Percentiles rank a stretch among this genome's conserved stretches.
These are phyloP conservation scores for Choricystis sp. DNA, from an alignment of 139 green algal genomes.

Conservation along the genomic window DNA sequence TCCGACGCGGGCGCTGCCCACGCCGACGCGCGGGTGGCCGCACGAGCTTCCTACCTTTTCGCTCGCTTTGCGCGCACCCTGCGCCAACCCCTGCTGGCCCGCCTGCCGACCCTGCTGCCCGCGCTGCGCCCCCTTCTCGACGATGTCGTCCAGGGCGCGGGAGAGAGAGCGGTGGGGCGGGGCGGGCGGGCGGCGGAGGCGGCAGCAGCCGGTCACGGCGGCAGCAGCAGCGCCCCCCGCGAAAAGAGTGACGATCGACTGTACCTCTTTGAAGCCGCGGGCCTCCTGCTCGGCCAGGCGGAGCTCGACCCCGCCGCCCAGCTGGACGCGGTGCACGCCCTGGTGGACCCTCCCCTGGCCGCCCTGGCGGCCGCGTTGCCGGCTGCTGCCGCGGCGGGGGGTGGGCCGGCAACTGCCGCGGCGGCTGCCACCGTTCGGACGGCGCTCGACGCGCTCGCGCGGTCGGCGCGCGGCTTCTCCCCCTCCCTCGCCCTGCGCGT, in stretches of 20 bases:
- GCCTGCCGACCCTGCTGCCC: constrained; percentile 15
- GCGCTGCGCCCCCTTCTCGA: constrained; percentile 42
- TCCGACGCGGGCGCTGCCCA: constrained; percentile 13
- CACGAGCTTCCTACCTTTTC: constrained; percentile 66
- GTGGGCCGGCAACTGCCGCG: constrained; percentile 2
- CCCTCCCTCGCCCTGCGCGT: constrained; percentile 27
- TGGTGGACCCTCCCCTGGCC: constrained; percentile 46
- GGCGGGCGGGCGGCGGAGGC: neutral
- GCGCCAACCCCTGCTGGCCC: constrained; percentile 28
- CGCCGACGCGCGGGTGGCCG: constrained; percentile 11
- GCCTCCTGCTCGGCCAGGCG: constrained; percentile 62
- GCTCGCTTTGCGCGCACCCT: constrained; percentile 53
- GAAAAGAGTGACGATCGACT: constrained; percentile 57
- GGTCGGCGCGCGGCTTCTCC: constrained; percentile 66
- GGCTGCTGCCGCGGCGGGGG: constrained; percentile 1
- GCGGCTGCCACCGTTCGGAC: constrained; percentile 23
- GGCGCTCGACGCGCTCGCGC: constrained; percentile 48
- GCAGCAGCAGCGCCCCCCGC: neutral
- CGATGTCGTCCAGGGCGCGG: constrained; percentile 15
- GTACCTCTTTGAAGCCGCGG: constrained; percentile 76
- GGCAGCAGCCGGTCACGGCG: no score
- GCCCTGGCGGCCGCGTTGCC: constrained; percentile 26
- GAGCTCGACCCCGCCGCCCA: constrained; percentile 49
- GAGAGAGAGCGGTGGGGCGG: constrained; percentile 1
- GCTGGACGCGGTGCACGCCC: constrained; percentile 19